Conservation (phyloP, 2,329 filamentous ascomycete genomes). For the Aspergillus cejpii region DNA sequence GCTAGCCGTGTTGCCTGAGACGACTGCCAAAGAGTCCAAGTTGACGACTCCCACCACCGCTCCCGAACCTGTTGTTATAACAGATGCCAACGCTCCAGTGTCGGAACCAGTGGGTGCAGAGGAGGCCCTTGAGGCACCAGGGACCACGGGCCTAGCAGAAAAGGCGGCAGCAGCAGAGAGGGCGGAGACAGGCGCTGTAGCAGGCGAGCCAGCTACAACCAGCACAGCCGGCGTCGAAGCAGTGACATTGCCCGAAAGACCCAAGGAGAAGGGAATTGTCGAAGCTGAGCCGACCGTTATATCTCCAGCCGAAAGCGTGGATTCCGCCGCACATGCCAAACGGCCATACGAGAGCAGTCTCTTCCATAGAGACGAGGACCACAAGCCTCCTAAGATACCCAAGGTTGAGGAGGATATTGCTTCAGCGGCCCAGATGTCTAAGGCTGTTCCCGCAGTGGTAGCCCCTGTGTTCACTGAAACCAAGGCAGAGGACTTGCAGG, state of each 20-base stretch:
- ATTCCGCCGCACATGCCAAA: slow-evolving; percentile 26
- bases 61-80: slow-evolving; percentile 13
- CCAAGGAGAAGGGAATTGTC: slow-evolving; percentile 10
- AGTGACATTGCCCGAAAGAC: slow-evolving; percentile 8
- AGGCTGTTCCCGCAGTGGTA: neutral
- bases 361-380: slow-evolving; percentile 26
- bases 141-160: neutral
- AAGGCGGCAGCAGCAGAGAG: neutral
- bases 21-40: slow-evolving; percentile 15
- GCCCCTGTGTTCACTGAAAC: slow-evolving; percentile 1
- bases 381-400: slow-evolving; percentile 32
- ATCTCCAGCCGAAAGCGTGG: slow-evolving; percentile 6
- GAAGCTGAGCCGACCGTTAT: neutral
- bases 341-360: slow-evolving; percentile 33
- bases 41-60: slow-evolving; percentile 15
- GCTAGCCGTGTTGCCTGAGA: slow-evolving; percentile 18
- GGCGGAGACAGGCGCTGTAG: neutral
- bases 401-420: slow-evolving; percentile 27
- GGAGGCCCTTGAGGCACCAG: neutral
- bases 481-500: slow-evolving; percentile 2
- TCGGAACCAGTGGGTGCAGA: neutral
- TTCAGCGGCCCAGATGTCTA: slow-evolving; percentile 2
- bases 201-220: no score
- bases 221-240: no score
- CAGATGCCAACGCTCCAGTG: slow-evolving; percentile 7